Base-by-base conservation (phyloP, 2,329 filamentous ascomycete species). In the Leptographium procerum region DNA sequence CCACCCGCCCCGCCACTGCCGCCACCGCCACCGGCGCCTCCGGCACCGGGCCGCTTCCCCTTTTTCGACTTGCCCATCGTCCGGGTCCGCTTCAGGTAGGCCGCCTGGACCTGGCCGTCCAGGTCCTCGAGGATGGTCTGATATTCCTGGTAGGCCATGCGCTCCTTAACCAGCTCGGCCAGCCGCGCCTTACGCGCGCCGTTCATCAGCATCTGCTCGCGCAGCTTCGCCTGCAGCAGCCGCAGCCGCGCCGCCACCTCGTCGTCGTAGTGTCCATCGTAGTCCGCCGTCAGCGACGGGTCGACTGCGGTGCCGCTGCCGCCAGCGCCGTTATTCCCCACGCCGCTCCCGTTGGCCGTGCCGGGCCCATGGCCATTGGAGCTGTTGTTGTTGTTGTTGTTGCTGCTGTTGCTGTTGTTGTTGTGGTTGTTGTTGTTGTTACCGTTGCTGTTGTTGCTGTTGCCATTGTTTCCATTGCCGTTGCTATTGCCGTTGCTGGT, bases 131-230 rank as follows among this genome's bases (percentile, higher is more conserved):
- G 86, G 65, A 99, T 99, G 58, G 91, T 96, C 70, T 87, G 88
- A 75, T 96, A 99, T 70, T 99, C 94, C 69, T 99, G 94, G 73
- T 94, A 86, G 0, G 94, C 94, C 83, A 99, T 92, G 64, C 90
- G 86, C 69, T 96, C 91, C 65, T 91, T 88, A 9, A 94, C 89
- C 31, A 96, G 80, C 43, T 96, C 91, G 1, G 89, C 84, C 13
- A 99, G 78, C 2, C 91, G 84, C 8, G 89, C 80, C 72, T 97
- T 97, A 62, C 91, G 87, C 6, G 92, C 90, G 45, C 91, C 92
- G 70, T 99, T 99, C 71, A 88, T 77, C 58, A 95, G 83, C 70
- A 88, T 88, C 69, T 94, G 87, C 60, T 91, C 85, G 64, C 89
- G 87, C 2, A 99, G 80, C 56, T 89, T 86, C 56, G 82, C 78